phyloP scores from a whole-genome alignment of 78 protist genomes.

The Pelomyxa schiedti region DNA sequence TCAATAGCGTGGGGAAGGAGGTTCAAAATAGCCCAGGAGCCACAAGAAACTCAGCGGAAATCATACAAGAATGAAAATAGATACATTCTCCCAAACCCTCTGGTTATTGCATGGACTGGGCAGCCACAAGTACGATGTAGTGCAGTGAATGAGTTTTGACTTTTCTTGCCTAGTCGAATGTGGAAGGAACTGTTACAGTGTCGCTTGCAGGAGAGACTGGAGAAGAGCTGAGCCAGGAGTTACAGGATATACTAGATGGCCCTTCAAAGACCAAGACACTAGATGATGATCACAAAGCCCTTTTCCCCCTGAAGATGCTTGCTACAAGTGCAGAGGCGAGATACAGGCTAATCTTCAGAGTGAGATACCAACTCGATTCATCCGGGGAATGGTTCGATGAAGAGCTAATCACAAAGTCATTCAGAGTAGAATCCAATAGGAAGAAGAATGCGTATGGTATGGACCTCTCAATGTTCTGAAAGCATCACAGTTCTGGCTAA shows the following conservation, averaged over 20 bases:
- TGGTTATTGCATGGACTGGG: background rate
- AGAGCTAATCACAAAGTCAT: background rate
- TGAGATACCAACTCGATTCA: background rate
- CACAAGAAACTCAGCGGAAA: background rate
- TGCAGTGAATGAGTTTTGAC: too few relatives aligned
- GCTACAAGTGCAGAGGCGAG: background rate
- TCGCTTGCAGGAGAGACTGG: background rate
- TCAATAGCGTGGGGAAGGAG: too few relatives aligned
- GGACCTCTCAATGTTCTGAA: too few relatives aligned
- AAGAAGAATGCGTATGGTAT: background rate
- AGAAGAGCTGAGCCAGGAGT: background rate
- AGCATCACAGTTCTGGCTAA: too few relatives aligned
- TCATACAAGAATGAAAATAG: background rate
- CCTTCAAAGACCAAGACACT: background rate
- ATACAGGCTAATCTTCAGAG: background rate
- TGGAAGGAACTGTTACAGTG: background rate
- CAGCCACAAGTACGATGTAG: too few relatives aligned
- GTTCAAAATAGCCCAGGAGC: too few relatives aligned
- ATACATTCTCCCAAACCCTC: background rate
- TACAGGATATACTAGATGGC: background rate
- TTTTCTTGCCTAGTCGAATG: background rate
- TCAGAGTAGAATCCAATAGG: background rate
- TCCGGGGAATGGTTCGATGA: background rate
- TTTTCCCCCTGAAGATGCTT: background rate
- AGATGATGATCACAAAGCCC: background rate